Base-by-base conservation (phyloP, 352 stramenopile species). In the Globisporangium uncinulatum region DNA sequence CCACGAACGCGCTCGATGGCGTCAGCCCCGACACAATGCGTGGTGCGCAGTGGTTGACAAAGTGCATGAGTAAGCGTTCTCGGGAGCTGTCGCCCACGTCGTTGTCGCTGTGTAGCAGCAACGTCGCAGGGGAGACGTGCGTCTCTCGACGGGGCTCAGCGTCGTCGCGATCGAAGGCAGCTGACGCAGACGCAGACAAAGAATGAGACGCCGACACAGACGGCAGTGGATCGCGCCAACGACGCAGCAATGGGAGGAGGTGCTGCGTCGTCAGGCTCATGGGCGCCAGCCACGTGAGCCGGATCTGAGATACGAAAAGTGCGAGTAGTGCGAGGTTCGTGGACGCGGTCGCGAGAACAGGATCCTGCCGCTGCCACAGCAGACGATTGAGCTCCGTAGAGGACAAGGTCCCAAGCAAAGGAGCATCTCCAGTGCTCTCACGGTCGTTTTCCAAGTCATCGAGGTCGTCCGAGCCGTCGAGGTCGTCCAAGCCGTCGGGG, bases 181-280 rank as follows among this genome's bases (percentile, higher is more conserved):
- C 6, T 32, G 13, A 10, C 13, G 29, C 24, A 11, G 3, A 15
- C 24, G 42, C 14, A 21, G 6, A 10, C 5, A n/a, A n/a, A n/a
- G n/a, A n/a, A n/a, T n/a, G n/a, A n/a, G n/a, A n/a, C n/a, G n/a
- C n/a, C n/a, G n/a, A 20, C 39, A 20, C 39, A 45, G 11, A 17
- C 17, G 17, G 39, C 39, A 14, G 39, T 6, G 54, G 8, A 53
- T 31, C 14, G 10, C 56, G 24, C 31, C 31, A 32, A 47, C 64
- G 31, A 6, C 54, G 31, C 59, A 70, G 47, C 52, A 62, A 10
- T 44, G 56, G 41, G 4, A 62, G 39, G 29, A 56, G 39, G 46
- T 44, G 50, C 31, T 20, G 24, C 20, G 20, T 39, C 14, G 20
- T 46, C 15, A 53, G n/a, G 2, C 29, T 51, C 29, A 45, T 6